phyloP scores from a whole-genome alignment of 257 asterid species.

The Solanum neorickii region DNA sequence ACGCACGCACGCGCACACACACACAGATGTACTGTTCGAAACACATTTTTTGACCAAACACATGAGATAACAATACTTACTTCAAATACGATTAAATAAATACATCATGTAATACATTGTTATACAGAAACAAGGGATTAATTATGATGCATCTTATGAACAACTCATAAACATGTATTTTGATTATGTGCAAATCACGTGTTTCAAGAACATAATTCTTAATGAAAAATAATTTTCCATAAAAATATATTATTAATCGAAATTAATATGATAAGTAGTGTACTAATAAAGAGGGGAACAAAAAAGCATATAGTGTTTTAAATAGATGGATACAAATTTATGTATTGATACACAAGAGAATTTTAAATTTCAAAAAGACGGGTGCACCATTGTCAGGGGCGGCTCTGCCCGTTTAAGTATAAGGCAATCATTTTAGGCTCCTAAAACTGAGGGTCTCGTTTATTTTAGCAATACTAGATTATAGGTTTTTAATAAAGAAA shows the following conservation, averaged over 20 bases:
- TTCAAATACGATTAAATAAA: too few species aligned
- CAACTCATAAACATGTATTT: background rate
- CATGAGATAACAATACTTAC: background rate
- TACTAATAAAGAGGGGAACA: background rate
- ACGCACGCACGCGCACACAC: too few species aligned
- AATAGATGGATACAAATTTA: background rate
- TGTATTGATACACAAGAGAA: too few species aligned
- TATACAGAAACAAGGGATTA: background rate
- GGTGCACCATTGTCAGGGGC: too few species aligned
- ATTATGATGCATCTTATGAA: background rate
- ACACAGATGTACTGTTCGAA: background rate
- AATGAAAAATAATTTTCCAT: background rate
- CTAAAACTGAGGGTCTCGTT: too few species aligned
- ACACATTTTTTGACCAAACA: background rate
- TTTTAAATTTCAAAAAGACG: too few species aligned
- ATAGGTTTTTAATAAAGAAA: too few species aligned
- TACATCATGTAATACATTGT: too few species aligned
- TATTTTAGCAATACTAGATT: too few species aligned
- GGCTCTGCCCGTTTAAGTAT: too few species aligned
- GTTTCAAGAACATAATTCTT: background rate
- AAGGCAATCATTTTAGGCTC: too few species aligned
- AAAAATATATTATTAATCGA: background rate
- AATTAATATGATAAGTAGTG: background rate
- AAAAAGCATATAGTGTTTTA: too few species aligned
- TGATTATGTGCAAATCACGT: background rate